Evolutionary conservation across 441 rosid genomes (phyloP), one percentile per base, ranked within the genome.

Genomic region (Theobroma grandiflorum): DNA sequence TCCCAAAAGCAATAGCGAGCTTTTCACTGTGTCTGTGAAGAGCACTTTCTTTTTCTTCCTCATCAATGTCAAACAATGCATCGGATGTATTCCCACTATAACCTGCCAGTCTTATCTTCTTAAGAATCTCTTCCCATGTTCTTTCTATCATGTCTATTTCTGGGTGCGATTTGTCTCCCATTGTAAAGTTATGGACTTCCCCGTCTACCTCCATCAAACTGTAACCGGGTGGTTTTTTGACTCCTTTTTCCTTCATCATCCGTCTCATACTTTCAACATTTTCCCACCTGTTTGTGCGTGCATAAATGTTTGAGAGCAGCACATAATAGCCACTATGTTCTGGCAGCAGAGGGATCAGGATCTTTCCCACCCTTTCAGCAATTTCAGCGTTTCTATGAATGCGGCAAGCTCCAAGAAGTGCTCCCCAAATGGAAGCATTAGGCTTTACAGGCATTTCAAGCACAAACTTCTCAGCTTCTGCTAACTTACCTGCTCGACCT

Each of bases 321-420:
- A 90, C 93, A 47, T 88, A 87, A 75, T 90, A 90, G 37, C 93
- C 91, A 8, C 91, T 88, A 57, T 86, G 90, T 69, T 88, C 88
- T 43, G 93, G 91, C 20, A 82, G 79, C 80, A 86, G 67, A 70
- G 80, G 84, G 79, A 87, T 82, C 84, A 88, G 62, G 81, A 82
- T 81, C 75, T 83, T 85, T 43, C 94, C 94, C 2, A 83, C 85
- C 82, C 93, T 88, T 78, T 90, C 92, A 40, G 91, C 98, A 3
- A 93, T 82, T n/a, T 90, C 90, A 11, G 87, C 76, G 26, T 90
- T 91, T 61, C 78, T 91, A 84, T 93, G 85, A 35, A 89, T 93
- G 88, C 89, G 78, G 82, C 98, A 93, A 75, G 96, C 96, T 69
- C 94, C 97, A 4, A 92, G 88, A 64, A 93, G 80, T 11, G 97